Evolutionary conservation across 192 early-diverging fungal genomes (phyloP).

Genomic region (Backusella mclennaniae): DNA sequence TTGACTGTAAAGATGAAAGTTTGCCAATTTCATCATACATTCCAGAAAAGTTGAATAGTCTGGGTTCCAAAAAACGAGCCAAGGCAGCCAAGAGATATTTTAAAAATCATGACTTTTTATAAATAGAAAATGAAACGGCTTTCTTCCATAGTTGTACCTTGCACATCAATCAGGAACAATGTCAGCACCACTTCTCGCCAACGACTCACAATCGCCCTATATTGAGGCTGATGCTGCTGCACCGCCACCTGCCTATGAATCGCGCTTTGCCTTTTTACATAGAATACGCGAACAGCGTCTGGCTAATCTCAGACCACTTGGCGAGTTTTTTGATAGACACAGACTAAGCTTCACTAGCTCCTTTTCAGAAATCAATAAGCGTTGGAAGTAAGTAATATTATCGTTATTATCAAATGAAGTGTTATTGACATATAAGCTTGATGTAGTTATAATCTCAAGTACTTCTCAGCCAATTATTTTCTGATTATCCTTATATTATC

Average conservation of each 20-base stretch:
- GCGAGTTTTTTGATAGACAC: constrained; percentile 58
- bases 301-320: constrained; percentile 43
- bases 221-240: constrained; percentile 5
- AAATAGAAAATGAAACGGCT: not conserved
- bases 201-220: constrained; percentile 11
- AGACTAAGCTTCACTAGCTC: constrained; percentile 45
- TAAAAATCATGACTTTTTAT: not conserved
- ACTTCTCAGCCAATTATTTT: constrained; percentile 63
- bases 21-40: not conserved
- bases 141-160: not conserved
- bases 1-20: not conserved
- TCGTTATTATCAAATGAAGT: too few relatives aligned
- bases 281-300: constrained; percentile 50
- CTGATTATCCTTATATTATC: constrained; percentile 53
- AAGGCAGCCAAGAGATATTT: not conserved
- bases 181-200: constrained; percentile 19
- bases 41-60: not conserved
- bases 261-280: constrained; percentile 41
- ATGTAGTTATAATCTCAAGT: constrained; percentile 54
- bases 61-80: not conserved
- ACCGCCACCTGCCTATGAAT: constrained; percentile 23
- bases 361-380: constrained; percentile 26
- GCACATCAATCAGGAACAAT: not conserved
- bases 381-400: constrained; percentile 29
- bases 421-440: not conserved